Evolutionary conservation across 805 yeast genomes (phyloP), one percentile per base, ranked within the genome.

Genomic region (Myxozyma geophila): DNA sequence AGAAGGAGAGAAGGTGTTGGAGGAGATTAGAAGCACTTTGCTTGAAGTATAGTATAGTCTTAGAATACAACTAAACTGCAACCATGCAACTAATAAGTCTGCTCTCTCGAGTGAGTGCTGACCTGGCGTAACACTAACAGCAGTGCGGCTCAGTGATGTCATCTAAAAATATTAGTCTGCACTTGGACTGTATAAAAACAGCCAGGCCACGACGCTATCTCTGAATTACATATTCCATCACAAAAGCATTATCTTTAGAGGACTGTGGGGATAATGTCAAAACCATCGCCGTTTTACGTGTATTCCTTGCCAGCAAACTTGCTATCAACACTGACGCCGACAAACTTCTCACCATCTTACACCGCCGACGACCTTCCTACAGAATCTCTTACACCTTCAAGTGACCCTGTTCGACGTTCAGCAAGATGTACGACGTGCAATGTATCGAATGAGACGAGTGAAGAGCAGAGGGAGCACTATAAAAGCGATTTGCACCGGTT

Each of bases 401-500:
- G 52, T 8, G 58, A 51, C 35, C 44, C 58, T 7, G 13, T 23
- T 13, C 37, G 8, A n/a, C 33, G 23, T n/a, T 28, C 53, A 12
- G 37, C 48, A 21, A 17, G 48, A 33, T 53, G 57, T n/a, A 53
- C 19, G 10, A 53, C 57, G 9, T 53, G 57, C 12, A 33, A 40
- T 53, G 47, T 53, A 7, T 10, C 17, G 13, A 53, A 40, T n/a
- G 57, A 53, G 40, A 41, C 57, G 37, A 21, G 15, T 28, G 64
- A 50, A 8, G 70, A 67, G 3, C 70, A 60, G 52, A 41, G 79
- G 62, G 74, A 71, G 2, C 89, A 86, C 70, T 86, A 81, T 74
- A 85, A 83, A 69, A 78, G 86, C 0, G 90, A 86, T 69, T 78
- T 81, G 23, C 86, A 87, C 70, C 78, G 84, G 44, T 79, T 80